These are phyloP conservation scores for Thermomucor indicae-seudaticae DNA, from an alignment of 371 early-diverging fungal genomes.

Conservation along the genomic window DNA sequence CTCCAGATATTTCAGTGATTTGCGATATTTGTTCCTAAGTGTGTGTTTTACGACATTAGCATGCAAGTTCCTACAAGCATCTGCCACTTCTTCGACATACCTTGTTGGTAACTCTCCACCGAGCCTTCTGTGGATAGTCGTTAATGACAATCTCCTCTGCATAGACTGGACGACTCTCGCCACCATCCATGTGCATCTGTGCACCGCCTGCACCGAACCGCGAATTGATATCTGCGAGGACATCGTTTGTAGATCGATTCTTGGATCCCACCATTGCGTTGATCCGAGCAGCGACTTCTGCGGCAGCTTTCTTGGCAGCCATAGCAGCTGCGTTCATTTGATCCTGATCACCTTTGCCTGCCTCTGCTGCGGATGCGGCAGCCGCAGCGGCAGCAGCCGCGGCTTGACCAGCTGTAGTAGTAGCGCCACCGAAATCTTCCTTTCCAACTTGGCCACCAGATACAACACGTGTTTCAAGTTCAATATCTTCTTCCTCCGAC, in stretches of 20 bases:
- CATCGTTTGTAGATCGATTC: conserved; percentile 19
- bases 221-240: conserved; percentile 31
- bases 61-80: too few relatives aligned
- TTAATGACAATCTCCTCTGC: conserved; percentile 93
- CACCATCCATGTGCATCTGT: conserved; percentile 22
- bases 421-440: conserved; percentile 6
- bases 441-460: conserved; percentile 14
- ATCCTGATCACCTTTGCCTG: conserved; percentile 34
- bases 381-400: conserved; percentile 46
- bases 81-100: conserved; percentile 32
- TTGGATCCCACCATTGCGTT: conserved; percentile 34
- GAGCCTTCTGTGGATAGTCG: conserved; percentile 95
- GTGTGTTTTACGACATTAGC: too few relatives aligned
- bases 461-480: conserved; percentile 33
- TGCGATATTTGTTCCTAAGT: conserved; percentile 79
- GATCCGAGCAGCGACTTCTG: conserved; percentile 39
- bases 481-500: conserved; percentile 72
- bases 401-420: conserved; percentile 30
- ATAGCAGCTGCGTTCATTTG: conserved; percentile 47
- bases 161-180: conserved; percentile 42
- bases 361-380: conserved; percentile 34
- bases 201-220: conserved; percentile 13
- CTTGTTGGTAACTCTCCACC: conserved; percentile 95
- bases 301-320: conserved; percentile 46
- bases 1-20: conserved; percentile 89